Base-by-base conservation (phyloP, 192 early-diverging fungal species). In the Mortierella claussenii region DNA sequence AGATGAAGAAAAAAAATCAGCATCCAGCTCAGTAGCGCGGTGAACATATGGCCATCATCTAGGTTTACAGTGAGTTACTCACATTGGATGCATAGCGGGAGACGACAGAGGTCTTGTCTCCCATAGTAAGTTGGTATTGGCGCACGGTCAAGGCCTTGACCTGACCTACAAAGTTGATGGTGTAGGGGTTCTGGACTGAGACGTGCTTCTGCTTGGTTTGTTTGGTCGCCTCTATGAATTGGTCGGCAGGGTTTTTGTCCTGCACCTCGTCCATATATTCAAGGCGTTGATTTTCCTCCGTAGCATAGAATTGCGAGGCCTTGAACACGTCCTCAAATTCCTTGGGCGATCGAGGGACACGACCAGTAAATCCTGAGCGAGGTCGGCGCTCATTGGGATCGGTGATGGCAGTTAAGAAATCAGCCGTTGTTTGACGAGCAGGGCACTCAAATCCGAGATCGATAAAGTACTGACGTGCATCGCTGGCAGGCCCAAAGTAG, bases 381-480 rank as follows among this genome's bases (percentile, higher is more conserved):
- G 65, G 62, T 57, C 73, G 84, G 48, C 87, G 82, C 70, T 88
- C 86, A 13, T 82, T 67, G 10, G 83, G 82, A 49, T 90, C 86
- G 10, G 89, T 92, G 24, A 93, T 54, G 15, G 90, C 90, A 4
- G 90, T 92, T 26, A 93, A 71, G 63, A 90, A 92, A 65, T 94
- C 91, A 0, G 91, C 84, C 0, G 87, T 88, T 2, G 89, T 89
- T 75, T 91, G 89, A 30, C 91, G 87, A 54, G 68, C 30, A 30
- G 90, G 88, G 50, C 87, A 88, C 21, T 78, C 50, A 58, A 89
- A 86, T 9, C 91, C 91, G 20, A 93, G 65, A 4, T 79, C 65
- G 42, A 82, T 78, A 71, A 93, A 91, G 60, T 91, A 93, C 20
- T 63, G 65, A 11, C 87, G 85, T 0, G 91, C 91, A 8, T 80